phyloP scores from a whole-genome alignment of 257 asterid genomes.

The Penstemon eatonii region DNA sequence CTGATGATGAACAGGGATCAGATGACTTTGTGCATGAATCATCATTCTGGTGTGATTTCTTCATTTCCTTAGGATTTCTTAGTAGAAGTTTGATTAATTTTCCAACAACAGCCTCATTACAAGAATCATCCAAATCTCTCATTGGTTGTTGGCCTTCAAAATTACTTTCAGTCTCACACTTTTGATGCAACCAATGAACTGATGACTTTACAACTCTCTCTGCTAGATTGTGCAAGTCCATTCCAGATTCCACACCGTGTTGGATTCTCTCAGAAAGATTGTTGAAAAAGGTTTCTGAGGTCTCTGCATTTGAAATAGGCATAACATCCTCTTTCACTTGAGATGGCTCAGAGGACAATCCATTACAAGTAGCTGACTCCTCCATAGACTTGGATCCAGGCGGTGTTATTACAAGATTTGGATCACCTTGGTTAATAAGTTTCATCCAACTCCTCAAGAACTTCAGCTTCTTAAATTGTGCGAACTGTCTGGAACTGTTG shows the following conservation, averaged over 20 bases:
- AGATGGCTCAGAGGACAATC: constrained; percentile 41
- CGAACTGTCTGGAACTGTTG: constrained; percentile 36
- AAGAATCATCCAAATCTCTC: constrained; percentile 35
- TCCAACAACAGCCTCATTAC: constrained; percentile 30
- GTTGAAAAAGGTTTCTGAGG: constrained; percentile 51
- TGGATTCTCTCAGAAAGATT: constrained; percentile 55
- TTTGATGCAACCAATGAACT: constrained; percentile 44
- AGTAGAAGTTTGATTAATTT: constrained; percentile 49
- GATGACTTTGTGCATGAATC: constrained; percentile 28
- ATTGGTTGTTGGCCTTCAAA: constrained; percentile 33
- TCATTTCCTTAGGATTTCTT: constrained; percentile 77
- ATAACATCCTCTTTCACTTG: constrained; percentile 40
- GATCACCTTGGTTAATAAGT: constrained; percentile 50
- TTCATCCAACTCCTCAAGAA: constrained; percentile 93
- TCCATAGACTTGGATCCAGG: constrained; percentile 35
- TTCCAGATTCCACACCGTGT: constrained; percentile 70
- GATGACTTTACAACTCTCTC: constrained; percentile 69
- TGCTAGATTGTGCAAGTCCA: constrained; percentile 77
- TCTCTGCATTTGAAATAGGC: constrained; percentile 43
- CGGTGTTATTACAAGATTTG: constrained; percentile 27
- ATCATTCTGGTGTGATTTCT: constrained; percentile 42
- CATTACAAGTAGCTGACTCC: constrained; percentile 38
- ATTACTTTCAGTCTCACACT: constrained; percentile 32
- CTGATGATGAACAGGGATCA: constrained; percentile 41
- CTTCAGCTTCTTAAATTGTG: constrained; percentile 69